Conservation (phyloP, 1,139 yeast genomes). For the Hansenula sp. region DNA sequence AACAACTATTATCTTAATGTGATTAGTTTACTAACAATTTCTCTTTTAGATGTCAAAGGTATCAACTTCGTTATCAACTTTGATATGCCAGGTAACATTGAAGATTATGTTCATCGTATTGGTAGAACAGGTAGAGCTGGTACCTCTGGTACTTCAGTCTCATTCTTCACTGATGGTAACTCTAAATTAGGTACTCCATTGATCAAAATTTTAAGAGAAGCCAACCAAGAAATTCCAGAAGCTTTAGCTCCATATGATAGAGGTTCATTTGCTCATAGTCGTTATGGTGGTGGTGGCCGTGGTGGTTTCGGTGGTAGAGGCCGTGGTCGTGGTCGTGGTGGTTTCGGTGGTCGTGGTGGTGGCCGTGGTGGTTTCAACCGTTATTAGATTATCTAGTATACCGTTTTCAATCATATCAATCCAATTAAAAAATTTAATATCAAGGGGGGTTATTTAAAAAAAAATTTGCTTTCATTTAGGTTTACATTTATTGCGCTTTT, state of each 20-base stretch:
- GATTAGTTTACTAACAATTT: slow-evolving; percentile 27
- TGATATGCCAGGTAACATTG: slow-evolving; percentile 97
- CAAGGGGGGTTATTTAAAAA: too few species aligned
- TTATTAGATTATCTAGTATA: not conserved
- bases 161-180: slow-evolving; percentile 88
- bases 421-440: too few species aligned
- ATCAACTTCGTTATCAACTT: slow-evolving; percentile 88
- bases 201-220: slow-evolving; percentile 89
- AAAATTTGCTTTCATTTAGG: too few species aligned
- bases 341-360: slow-evolving; percentile 25
- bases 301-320: slow-evolving; percentile 46
- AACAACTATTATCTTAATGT: not conserved
- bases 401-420: too few species aligned
- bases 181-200: slow-evolving; percentile 87
- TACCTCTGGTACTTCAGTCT: slow-evolving; percentile 89
- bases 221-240: slow-evolving; percentile 82
- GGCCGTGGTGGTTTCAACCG: slow-evolving; percentile 22
- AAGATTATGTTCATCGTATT: slow-evolving; percentile 76
- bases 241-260: slow-evolving; percentile 48
- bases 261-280: slow-evolving; percentile 54
- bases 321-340: slow-evolving; percentile 35
- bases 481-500: too few species aligned
- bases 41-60: slow-evolving; percentile 84
- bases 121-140: slow-evolving; percentile 97
- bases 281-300: slow-evolving; percentile 44